phyloP scores from a whole-genome alignment of 139 green algal genomes.

The Closterium sp. region DNA sequence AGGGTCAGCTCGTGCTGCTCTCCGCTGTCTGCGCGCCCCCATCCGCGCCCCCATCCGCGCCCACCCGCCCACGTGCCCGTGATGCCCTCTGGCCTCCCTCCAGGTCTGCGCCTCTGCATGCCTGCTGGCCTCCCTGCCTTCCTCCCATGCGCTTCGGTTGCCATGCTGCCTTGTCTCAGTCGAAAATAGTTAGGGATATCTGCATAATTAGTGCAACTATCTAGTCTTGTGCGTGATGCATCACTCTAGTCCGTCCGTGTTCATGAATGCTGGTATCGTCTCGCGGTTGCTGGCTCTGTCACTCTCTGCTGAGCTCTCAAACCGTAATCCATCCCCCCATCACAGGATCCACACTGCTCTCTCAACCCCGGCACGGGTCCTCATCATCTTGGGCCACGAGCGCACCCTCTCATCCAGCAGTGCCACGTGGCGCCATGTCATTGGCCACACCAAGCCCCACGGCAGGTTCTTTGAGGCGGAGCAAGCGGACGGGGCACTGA shows the following conservation, averaged over 20 bases:
- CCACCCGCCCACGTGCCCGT: neutral
- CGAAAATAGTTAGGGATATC: no score
- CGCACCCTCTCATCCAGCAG: neutral
- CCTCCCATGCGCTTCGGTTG: no score
- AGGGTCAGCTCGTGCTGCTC: neutral
- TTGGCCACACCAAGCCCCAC: neutral
- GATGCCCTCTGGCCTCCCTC: neutral
- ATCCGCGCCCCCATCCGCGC: no score
- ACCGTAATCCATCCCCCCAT: neutral
- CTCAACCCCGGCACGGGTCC: neutral
- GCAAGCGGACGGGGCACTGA: neutral
- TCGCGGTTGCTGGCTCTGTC: no score
- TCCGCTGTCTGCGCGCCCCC: neutral
- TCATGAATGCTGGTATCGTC: no score
- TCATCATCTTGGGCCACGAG: neutral
- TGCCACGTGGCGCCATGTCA: neutral
- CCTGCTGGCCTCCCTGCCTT: no score
- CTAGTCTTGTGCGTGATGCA: no score
- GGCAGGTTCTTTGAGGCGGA: neutral
- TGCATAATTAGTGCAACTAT: no score
- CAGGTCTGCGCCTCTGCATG: no score
- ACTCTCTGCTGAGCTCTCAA: no score
- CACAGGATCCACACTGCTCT: neutral
- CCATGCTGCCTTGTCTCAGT: no score
- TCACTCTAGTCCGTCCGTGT: no score